A percentile compares a stretch with the other conserved stretches of the same genome.
phyloP scores from a whole-genome alignment of 2,329 filamentous ascomycete species.

The Triangularia verruculosa region DNA sequence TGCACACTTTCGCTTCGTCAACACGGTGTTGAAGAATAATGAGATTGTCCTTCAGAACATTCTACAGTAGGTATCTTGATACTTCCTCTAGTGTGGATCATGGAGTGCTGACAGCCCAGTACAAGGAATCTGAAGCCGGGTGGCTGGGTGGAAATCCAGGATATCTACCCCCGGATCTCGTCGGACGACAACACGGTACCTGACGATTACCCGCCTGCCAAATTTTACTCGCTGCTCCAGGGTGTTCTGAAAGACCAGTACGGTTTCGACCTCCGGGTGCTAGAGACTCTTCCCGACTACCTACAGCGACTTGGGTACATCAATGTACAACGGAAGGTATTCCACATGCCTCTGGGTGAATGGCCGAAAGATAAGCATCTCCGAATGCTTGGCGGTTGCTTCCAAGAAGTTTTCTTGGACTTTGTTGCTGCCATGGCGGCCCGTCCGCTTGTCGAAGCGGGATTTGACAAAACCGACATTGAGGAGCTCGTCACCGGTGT shows the following conservation, averaged over 20 bases:
- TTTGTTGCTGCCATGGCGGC: constrained; percentile 40
- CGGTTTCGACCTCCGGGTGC: constrained; percentile 36
- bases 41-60: constrained; percentile 17
- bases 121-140: constrained; percentile 42
- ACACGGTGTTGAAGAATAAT: constrained; percentile 49
- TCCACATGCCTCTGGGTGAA: constrained; percentile 45
- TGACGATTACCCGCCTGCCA: constrained; percentile 38
- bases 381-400: constrained; percentile 41
- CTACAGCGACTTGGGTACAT: constrained; percentile 42
- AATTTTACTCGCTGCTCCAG: constrained; percentile 30
- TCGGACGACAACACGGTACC: constrained; percentile 45
- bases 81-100: neutral
- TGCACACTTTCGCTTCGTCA: constrained; percentile 56
- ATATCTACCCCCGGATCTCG: constrained; percentile 40
- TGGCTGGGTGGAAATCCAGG: constrained; percentile 51
- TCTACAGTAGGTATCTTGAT: constrained; percentile 20
- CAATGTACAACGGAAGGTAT: constrained; percentile 40
- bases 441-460: constrained; percentile 41
- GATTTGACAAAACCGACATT: constrained; percentile 35
- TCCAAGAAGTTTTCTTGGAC: constrained; percentile 39
- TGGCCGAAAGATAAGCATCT: constrained; percentile 43
- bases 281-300: constrained; percentile 32
- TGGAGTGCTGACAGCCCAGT: neutral
- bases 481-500: constrained; percentile 34
- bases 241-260: constrained; percentile 32